Percentiles rank a stretch among this genome's conserved stretches.
These are phyloP conservation scores for Lipomyces japonicus DNA, from an alignment of 805 yeast genomes.

Conservation along the genomic window DNA sequence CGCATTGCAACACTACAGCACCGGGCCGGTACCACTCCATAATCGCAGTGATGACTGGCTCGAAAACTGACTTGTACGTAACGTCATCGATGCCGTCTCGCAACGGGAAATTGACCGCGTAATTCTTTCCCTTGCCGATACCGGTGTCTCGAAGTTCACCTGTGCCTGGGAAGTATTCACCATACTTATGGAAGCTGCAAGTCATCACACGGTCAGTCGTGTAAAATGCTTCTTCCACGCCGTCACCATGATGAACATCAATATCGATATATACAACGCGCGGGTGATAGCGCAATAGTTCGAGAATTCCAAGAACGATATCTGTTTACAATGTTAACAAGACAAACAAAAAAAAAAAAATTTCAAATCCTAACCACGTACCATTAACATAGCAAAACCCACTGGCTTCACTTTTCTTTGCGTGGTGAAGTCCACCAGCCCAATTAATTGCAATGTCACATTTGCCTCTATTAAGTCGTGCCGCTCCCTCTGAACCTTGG, in stretches of 20 bases:
- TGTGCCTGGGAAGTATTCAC: constrained; percentile 96
- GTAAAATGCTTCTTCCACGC: constrained; percentile 95
- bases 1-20: constrained; percentile 92
- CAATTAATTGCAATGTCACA: constrained; percentile 93
- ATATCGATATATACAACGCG: constrained; percentile 91
- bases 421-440: constrained; percentile 97
- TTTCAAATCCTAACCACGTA: constrained; percentile 2
- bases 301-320: constrained; percentile 82
- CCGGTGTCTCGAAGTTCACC: constrained; percentile 90
- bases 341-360: neutral
- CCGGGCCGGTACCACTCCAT: constrained; percentile 90
- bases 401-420: constrained; percentile 88
- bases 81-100: constrained; percentile 96
- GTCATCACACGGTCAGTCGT: constrained; percentile 96
- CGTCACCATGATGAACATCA: constrained; percentile 96
- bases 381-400: constrained; percentile 89
- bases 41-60: constrained; percentile 69
- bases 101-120: constrained; percentile 85
- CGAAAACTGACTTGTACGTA: constrained; percentile 73
- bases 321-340: constrained; percentile 42
- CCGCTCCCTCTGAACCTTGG: constrained; percentile 57
- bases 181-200: constrained; percentile 91
- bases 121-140: constrained; percentile 81
- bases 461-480: constrained; percentile 78
- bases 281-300: constrained; percentile 82